Evolutionary conservation across 768 basidiomycete genomes (phyloP).

Genomic region (Rhodotorula graminis): DNA sequence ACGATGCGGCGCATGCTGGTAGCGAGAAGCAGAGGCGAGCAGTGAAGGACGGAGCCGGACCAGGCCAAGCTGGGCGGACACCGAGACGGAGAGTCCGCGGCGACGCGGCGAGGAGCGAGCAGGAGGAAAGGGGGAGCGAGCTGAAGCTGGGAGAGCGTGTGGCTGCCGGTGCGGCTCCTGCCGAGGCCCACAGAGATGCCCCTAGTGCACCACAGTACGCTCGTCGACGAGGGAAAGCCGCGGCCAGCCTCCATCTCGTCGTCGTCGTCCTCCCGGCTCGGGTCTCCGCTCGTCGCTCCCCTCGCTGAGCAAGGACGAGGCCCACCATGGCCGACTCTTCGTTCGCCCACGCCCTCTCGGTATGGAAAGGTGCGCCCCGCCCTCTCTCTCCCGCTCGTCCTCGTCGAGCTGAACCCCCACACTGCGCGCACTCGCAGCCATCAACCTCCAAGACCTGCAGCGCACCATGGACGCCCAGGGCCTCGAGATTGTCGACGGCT

Average conservation of each 20-base stretch:
- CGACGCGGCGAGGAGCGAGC: too few species aligned
- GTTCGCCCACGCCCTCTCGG: conserved; percentile 32
- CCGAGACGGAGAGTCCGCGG: too few species aligned
- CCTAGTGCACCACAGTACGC: too few species aligned
- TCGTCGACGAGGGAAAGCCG: too few species aligned
- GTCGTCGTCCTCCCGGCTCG: too few species aligned
- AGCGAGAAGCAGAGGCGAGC: too few species aligned
- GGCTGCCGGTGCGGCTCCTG: too few species aligned
- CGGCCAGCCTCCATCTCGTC: too few species aligned
- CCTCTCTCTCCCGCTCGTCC: background rate
- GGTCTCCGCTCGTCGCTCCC: background rate
- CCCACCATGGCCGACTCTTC: conserved; percentile 12
- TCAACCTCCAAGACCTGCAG: conserved; percentile 83
- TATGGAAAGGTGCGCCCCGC: conserved; percentile 28
- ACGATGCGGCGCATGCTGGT: too few species aligned
- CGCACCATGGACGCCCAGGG: conserved; percentile 84
- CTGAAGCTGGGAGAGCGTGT: background rate
- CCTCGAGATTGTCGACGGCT: conserved; percentile 93
- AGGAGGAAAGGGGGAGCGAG: conserved; percentile 38
- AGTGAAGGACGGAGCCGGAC: too few species aligned
- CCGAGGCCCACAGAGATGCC: background rate
- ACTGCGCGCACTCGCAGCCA: conserved; percentile 54
- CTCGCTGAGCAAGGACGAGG: too few species aligned
- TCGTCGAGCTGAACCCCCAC: background rate
- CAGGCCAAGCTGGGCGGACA: too few species aligned